Conservation (phyloP, 192 early-diverging fungal species). For the Podila minutissima region DNA sequence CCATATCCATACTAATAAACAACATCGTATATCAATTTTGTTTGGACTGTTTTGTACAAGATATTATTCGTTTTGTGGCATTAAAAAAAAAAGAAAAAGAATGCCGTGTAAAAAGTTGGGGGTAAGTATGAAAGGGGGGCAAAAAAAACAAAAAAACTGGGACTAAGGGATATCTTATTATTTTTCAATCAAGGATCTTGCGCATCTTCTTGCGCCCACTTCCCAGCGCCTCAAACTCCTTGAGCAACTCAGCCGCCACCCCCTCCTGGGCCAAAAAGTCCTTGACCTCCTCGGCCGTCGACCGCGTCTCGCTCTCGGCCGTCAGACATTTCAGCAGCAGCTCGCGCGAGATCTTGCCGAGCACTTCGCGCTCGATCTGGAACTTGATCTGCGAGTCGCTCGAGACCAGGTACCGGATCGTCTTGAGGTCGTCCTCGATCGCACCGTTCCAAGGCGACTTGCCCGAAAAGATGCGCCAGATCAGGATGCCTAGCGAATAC, state of each 20-base stretch:
- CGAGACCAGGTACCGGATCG: slow-evolving; percentile 58
- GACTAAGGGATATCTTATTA: not conserved
- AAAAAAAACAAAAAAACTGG: not conserved
- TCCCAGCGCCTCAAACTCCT: slow-evolving; percentile 58
- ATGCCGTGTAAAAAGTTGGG: no score
- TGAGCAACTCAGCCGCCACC: slow-evolving; percentile 25
- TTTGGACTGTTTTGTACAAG: not conserved
- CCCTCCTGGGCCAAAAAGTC: slow-evolving; percentile 2
- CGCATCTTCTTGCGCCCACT: slow-evolving; percentile 44
- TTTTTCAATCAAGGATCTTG: slow-evolving; percentile 22
- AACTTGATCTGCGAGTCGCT: slow-evolving; percentile 59
- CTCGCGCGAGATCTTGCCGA: slow-evolving; percentile 53
- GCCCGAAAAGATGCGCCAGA: slow-evolving; percentile 68
- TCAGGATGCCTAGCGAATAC: slow-evolving; percentile 65
- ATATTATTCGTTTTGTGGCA: not conserved
- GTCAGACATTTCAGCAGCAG: slow-evolving; percentile 57
- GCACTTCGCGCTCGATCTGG: slow-evolving; percentile 56
- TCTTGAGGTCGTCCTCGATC: slow-evolving; percentile 66
- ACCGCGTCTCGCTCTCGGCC: slow-evolving; percentile 52
- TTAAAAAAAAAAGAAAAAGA: no score
- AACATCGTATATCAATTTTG: no score
- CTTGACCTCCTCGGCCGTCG: slow-evolving; percentile 45
- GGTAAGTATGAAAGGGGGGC: not conserved
- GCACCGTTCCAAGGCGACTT: slow-evolving; percentile 69
- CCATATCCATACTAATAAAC: no score